Evolutionary conservation across 768 basidiomycete genomes (phyloP), one percentile per base, ranked within the genome.

Genomic region (Pulveroboletus ravenelii): DNA sequence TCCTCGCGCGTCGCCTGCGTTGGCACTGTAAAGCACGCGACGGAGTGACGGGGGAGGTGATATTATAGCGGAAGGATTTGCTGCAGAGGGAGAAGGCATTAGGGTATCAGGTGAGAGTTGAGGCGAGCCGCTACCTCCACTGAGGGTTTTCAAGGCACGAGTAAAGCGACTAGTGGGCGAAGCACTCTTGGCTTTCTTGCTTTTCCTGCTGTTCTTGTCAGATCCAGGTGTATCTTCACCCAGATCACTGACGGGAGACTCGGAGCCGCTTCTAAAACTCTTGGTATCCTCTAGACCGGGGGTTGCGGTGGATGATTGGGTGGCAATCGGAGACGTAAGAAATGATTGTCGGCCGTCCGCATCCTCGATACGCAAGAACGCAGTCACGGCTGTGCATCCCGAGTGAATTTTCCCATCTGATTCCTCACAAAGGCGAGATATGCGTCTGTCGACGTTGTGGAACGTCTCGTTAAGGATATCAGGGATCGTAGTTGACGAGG

Each of bases 311-410:
- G 72, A 29, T 62, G 69, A 39, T 36, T 42, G 51, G 25, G 41
- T 15, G 64, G 57, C 13, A 64, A 50, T 56, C 42, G 57, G 58
- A 14, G 73, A 59, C 6, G 65, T 62, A 41, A 85, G 60, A 64
- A 90, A 92, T 8, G 85, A 72, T 63, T 93, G 90, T 27, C 73
- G 72, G 31, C 89, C 89, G 14, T 84, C 73, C 2, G 72, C 74
- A 58, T 93, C 92, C 70, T 99, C 96, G 51, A 97, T 71, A 13
- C 96, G 87, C 46, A 99, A 78, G 70, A 98, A 95, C 2, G 93
- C 93, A 25, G 90, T 93, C 32, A 96, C 96, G 5, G 91, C 96
- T 5, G 96, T 99, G 64, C 95, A 98, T 1, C 96, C 96, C 7
- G 91, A 93, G 61, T 95, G 92, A 43, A 95, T 93, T 68, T 90